Evolutionary conservation across 2,329 filamentous ascomycete species (phyloP), one percentile per base, ranked within the genome.

Genomic region (Chaetothyriales sp.): DNA sequence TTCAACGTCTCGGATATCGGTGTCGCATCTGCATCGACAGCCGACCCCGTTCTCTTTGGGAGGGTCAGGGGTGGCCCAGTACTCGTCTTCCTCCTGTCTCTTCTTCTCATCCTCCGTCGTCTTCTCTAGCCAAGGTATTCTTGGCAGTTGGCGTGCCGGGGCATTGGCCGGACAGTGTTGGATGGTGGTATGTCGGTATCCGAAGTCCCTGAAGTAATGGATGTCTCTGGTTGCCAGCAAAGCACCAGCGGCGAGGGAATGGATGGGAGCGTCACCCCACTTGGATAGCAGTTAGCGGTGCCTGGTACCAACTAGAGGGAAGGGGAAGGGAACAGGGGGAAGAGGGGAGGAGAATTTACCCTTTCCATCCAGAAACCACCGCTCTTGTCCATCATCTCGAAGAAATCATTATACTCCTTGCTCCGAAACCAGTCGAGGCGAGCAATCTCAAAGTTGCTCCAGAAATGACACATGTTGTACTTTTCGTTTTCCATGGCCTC

Each of bases 381-480:
- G 65, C 89, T 95, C 56, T 83, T 82, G 66, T 98, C 92, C 90
- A 98, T 95, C 84, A 94, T 93, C 63, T 95, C 76, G 68, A 98
- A 98, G 68, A 98, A 98, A 59, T 95, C 92, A 61, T 94, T 84
- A 66, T 98, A 98, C 64, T 88, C 85, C 70, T 95, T 90, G 73
- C 89, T 95, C 60, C 92, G 81, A 78, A 96, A 96, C 80, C 88
- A 98, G 70, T 86, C 84, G 54, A 98, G 77, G 53, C 82, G 81
- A 12, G 92, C 92, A 70, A 98, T 98, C 69, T 98, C 92, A 60
- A 98, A 98, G 68, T 98, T 98, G 67, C 88, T 95, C 92, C 92
- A 98, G 74, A 95, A 98, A 73, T 98, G 92, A 67, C 92, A 98
- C 92, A 98, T 98, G 72, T 98, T 98, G 75, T 98, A 98, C 61